Percentiles rank a stretch among this genome's conserved stretches.
Conservation (phyloP, 306 rosid genomes). For the Castanea mollissima region DNA sequence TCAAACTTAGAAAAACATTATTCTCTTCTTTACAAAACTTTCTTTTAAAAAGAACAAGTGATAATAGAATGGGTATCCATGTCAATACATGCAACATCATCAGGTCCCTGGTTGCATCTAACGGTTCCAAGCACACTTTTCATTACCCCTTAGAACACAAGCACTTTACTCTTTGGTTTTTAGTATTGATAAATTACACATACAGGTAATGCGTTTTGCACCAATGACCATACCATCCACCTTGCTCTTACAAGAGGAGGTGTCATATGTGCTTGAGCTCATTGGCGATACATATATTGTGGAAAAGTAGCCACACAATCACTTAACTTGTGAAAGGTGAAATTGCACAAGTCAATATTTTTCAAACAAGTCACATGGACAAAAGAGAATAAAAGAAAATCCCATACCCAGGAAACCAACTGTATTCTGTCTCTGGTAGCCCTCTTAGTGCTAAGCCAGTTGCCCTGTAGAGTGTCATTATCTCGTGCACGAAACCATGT, state of each 20-base stretch:
- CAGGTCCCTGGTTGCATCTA: neutral
- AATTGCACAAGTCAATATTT: slow-evolving; percentile 7
- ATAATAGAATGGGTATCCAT: neutral
- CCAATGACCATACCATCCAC: too few species aligned
- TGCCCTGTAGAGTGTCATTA: slow-evolving; percentile 79
- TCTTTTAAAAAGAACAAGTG: neutral
- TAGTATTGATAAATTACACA: too few species aligned
- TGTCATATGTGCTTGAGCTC: too few species aligned
- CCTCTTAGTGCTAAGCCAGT: slow-evolving; percentile 69
- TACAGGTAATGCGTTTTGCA: too few species aligned
- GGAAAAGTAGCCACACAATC: too few species aligned
- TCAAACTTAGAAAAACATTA: too few species aligned
- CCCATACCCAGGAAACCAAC: slow-evolving; percentile 99
- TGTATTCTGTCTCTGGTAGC: slow-evolving; percentile 56
- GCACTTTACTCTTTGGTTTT: neutral
- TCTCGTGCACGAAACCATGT: slow-evolving; percentile 70
- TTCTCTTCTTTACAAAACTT: too few species aligned
- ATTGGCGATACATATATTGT: too few species aligned
- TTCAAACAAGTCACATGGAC: slow-evolving; percentile 15
- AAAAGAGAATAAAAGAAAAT: slow-evolving; percentile 10
- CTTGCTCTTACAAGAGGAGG: too few species aligned
- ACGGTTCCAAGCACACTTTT: neutral
- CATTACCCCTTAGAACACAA: neutral
- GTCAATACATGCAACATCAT: neutral
- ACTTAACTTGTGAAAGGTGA: slow-evolving; percentile 4